Base-by-base conservation (phyloP, 129 eudicot species). In the Flaveria trinervia region DNA sequence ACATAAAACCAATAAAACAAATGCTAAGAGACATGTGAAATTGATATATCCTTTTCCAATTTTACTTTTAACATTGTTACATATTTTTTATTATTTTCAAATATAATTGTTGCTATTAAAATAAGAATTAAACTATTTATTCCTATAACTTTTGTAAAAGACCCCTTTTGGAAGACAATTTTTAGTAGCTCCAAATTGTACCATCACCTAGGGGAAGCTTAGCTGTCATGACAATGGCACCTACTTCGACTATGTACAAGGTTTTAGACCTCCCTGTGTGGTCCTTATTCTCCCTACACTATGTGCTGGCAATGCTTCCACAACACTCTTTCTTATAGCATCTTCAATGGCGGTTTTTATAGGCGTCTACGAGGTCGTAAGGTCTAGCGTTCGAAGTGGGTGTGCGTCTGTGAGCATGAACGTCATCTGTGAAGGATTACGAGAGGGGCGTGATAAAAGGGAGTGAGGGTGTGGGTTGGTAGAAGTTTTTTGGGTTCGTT, bases 241-340 rank as follows among this genome's bases (percentile, higher is more conserved):
- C 72, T 71, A 78, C 36, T 55, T 44, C 33, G 70, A 57, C 82
- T 70, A 79, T 77, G 70, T 79, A 71, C 77, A 78, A 78, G 82
- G 82, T 78, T 75, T 59, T 79, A 79, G 77, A 60, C 82, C 71
- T 79, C 82, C 62, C 70, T 78, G 77, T 52, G 16, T 76, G 73
- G 80, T 76, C 54, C 54, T 14, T 5, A 36, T 36, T 36, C 41
- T 36, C 41, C 41, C 41, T 36, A 36, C 41, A 36, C 41, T 36
- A 36, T 36, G 41, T 0, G n/a, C 54, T 49, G 17, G 14, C n/a
- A 15, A 12, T 49, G n/a, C 54, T 49, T 49, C 7, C 14, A 3
- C 54, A 13, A 10, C 54, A 49, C 54, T 1, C 54, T 49, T 49
- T 49, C 6, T 49, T 36, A 36, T 36, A 36, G 7, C 41, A 36